Evolutionary conservation across 768 basidiomycete species (phyloP).

Genomic region (Mycena metata): DNA sequence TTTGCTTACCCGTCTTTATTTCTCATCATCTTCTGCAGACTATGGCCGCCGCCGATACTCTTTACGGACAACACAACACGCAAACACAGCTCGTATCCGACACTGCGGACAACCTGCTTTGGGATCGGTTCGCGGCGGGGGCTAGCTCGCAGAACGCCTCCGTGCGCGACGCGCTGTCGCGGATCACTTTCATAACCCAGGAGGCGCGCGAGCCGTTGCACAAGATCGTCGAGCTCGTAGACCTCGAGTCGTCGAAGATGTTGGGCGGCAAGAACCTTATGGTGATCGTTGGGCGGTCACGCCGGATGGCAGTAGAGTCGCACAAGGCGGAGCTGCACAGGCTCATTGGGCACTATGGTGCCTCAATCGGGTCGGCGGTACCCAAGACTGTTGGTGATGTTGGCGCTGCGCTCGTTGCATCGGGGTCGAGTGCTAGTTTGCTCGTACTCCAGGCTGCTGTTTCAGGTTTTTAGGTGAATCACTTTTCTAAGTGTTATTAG

Average conservation of each 20-base stretch:
- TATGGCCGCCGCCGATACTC: slow-evolving; percentile 71
- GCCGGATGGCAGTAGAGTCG: slow-evolving; percentile 73
- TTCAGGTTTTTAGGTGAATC: slow-evolving; percentile 6
- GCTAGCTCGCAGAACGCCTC: slow-evolving; percentile 44
- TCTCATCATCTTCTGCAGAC: slow-evolving; percentile 50
- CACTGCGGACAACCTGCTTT: slow-evolving; percentile 85
- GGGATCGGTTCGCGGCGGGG: slow-evolving; percentile 71
- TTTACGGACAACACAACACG: slow-evolving; percentile 76
- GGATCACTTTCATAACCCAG: slow-evolving; percentile 72
- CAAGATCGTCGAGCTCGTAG: slow-evolving; percentile 61
- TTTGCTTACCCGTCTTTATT: background rate
- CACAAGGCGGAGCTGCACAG: slow-evolving; percentile 70
- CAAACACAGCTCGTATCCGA: slow-evolving; percentile 79
- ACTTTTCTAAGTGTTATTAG: background rate
- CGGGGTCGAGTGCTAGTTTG: slow-evolving; percentile 63
- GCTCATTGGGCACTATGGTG: slow-evolving; percentile 57
- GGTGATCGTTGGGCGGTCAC: slow-evolving; percentile 79
- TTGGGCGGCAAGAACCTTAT: slow-evolving; percentile 64
- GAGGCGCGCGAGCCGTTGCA: slow-evolving; percentile 70
- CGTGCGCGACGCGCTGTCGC: slow-evolving; percentile 62
- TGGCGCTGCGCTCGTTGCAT: slow-evolving; percentile 75
- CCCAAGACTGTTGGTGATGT: slow-evolving; percentile 83
- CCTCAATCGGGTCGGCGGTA: slow-evolving; percentile 66
- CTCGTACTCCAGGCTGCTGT: slow-evolving; percentile 67
- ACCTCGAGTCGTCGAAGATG: slow-evolving; percentile 44